These are phyloP conservation scores for Xenosphaeropsis pyriputrescens DNA, from an alignment of 2,329 filamentous ascomycete genomes.

Conservation along the genomic window DNA sequence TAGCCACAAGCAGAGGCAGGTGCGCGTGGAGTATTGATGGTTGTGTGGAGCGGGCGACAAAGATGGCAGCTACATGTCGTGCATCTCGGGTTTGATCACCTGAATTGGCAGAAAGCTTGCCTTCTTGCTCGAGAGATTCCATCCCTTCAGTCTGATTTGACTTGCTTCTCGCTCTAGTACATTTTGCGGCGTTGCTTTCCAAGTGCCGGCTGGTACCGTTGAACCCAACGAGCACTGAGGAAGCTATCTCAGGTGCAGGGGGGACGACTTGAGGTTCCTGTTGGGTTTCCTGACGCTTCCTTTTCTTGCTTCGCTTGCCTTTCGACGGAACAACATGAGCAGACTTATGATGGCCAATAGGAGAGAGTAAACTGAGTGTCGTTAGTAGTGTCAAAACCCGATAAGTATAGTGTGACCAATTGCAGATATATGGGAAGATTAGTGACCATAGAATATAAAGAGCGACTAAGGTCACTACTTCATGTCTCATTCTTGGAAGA, in stretches of 20 bases:
- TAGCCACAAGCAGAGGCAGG: conserved; percentile 37
- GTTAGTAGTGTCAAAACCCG: no score
- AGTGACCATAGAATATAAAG: no score
- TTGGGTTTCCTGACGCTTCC: conserved; percentile 26
- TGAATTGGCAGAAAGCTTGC: no score
- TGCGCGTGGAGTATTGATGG: conserved; percentile 44
- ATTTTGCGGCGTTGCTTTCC: conserved; percentile 3
- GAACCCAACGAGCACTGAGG: conserved; percentile 48
- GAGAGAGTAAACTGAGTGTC: conserved; percentile 38
- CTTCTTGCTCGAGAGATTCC: no score
- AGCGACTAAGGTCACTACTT: no score
- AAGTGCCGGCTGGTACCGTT: conserved; percentile 47
- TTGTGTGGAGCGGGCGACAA: conserved; percentile 41
- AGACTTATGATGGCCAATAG: conserved; percentile 46
- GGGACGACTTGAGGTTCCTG: conserved; percentile 7
- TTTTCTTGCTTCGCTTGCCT: conserved; percentile 41
- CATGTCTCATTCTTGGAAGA: no score
- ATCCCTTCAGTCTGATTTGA: no score
- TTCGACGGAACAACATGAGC: conserved; percentile 39
- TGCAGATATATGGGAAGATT: no score
- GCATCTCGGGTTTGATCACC: neutral
- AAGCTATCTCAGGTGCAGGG: conserved; percentile 34
- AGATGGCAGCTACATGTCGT: conserved; percentile 28
- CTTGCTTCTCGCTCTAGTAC: no score
- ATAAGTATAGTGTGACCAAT: no score